Conservation (phyloP, 2,329 filamentous ascomycete genomes). For the Clathrospora elynae region DNA sequence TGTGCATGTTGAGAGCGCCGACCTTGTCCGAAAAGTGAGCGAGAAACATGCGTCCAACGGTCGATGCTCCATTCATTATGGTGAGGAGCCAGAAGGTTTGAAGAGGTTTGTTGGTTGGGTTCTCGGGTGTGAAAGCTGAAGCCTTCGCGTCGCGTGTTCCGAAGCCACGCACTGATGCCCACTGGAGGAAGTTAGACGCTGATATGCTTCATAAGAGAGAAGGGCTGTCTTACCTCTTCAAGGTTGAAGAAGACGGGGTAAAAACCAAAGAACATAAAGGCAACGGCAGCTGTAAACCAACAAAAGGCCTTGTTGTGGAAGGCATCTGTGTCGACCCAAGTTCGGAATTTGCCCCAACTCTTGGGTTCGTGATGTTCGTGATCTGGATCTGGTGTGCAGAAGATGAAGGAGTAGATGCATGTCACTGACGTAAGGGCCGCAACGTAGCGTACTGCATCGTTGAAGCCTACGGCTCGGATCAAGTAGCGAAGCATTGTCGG, state of each 20-base stretch:
- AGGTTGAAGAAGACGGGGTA: conserved; percentile 60
- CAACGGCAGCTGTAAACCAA: conserved; percentile 53
- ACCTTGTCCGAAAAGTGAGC: conserved; percentile 53
- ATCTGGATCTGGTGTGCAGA: conserved; percentile 52
- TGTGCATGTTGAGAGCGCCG: conserved; percentile 55
- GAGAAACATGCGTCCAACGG: conserved; percentile 53
- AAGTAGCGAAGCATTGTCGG: conserved; percentile 55
- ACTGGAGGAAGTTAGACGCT: conserved; percentile 38
- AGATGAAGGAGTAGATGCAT: conserved; percentile 50
- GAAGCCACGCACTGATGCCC: conserved; percentile 53
- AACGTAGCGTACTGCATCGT: conserved; percentile 51
- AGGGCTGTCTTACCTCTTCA: conserved; percentile 49
- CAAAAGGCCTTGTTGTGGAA: conserved; percentile 52
- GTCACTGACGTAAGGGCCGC: conserved; percentile 50
- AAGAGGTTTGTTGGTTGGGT: conserved; percentile 42
- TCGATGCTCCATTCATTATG: conserved; percentile 58
- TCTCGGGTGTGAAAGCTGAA: conserved; percentile 9
- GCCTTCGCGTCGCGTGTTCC: conserved; percentile 44
- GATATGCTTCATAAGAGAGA: background rate
- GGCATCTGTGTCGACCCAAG: conserved; percentile 54
- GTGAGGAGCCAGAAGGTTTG: conserved; percentile 56
- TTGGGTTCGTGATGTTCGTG: conserved; percentile 48
- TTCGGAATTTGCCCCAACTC: conserved; percentile 45
- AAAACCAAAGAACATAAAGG: conserved; percentile 58
- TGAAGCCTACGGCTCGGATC: conserved; percentile 52